Evolutionary conservation across 768 basidiomycete genomes (phyloP), one percentile per base, ranked within the genome.

Genomic region (Bullera alba): DNA sequence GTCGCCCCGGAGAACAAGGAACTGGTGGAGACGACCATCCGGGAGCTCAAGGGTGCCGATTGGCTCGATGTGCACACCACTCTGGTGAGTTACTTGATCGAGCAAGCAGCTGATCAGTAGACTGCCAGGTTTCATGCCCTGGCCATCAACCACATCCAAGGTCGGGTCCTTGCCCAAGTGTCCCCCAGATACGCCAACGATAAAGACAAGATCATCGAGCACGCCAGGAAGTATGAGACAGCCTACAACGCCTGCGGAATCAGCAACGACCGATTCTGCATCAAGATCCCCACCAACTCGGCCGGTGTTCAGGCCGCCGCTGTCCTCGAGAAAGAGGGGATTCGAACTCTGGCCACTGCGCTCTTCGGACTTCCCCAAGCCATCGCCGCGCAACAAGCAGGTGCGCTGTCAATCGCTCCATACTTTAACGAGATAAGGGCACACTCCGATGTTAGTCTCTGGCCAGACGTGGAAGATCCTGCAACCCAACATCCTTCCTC

Each of bases 201-300:
- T 47, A 46, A 32, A 3, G 34, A 61, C 4, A 35, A 19, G 17
- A 55, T 47, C 15, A 34, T 51, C 37, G 44, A 42, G 16, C 50
- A 65, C 17, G 60, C 60, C 17, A 34, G 49, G 6, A 27, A 35
- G n/a, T 65, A 58, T 29, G 52, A 30, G 14, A 32, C 42, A 10
- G 53, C 44, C n/a, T 58, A 48, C 29, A 48, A 50, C 6, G 51
- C 61, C 4, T 53, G 45, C 8, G 62, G 60, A n/a, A 65, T 65
- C 46, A 12, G 1, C 51, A 54, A 48, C 21, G 67, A 74, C 19
- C 74, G 79, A 2, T 77, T 79, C 12, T 80, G 79, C 60, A 78
- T 81, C 65, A 81, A 81, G 60, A 79, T 81, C 29, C 80, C 79
- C n/a, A 71, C 76, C 12, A 80, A 79, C 0, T 77, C 78, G 2